phyloP scores from a whole-genome alignment of 2,329 filamentous ascomycete genomes.

The Gnomoniopsis smithogilvyi region DNA sequence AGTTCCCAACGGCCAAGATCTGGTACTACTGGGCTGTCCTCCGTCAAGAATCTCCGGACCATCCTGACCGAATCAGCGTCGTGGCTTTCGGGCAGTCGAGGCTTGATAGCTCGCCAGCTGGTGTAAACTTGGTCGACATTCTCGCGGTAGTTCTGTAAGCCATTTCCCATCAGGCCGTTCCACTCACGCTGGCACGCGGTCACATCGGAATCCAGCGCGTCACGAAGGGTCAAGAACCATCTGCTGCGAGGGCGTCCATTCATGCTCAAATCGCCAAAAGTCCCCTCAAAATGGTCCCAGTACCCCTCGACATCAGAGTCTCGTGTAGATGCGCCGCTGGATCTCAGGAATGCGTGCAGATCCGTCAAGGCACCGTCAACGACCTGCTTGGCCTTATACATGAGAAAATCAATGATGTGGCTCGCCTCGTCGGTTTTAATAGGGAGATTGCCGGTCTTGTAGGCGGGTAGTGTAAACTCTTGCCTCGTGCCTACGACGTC shows the following conservation, averaged over 20 bases:
- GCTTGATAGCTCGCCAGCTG: constrained; percentile 39
- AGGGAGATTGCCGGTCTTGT: neutral
- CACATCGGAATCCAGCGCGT: constrained; percentile 28
- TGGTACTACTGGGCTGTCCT: constrained; percentile 18
- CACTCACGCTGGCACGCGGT: constrained; percentile 29
- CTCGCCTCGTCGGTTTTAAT: constrained; percentile 14
- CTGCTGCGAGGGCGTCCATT: constrained; percentile 8
- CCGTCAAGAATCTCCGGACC: constrained; percentile 19
- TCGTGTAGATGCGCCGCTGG: constrained; percentile 1
- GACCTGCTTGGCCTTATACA: constrained; percentile 47
- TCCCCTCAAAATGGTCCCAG: constrained; percentile 35
- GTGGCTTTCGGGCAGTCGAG: constrained; percentile 23
- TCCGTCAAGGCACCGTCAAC: constrained; percentile 35
- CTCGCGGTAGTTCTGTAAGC: constrained; percentile 16
- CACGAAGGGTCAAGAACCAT: constrained; percentile 5
- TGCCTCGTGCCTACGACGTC: constrained; percentile 13
- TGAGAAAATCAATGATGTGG: constrained; percentile 63
- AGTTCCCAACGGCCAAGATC: constrained; percentile 42
- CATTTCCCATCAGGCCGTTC: constrained; percentile 19
- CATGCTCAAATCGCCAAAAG: constrained; percentile 24
- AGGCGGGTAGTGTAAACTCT: constrained; percentile 3
- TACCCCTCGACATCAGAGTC: constrained; percentile 21
- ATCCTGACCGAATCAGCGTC: neutral
- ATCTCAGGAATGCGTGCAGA: constrained; percentile 24
- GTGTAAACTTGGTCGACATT: constrained; percentile 36